Conservation (phyloP, 1,284 basidiomycete genomes). For the Pyrrhoderma lamaoense region DNA sequence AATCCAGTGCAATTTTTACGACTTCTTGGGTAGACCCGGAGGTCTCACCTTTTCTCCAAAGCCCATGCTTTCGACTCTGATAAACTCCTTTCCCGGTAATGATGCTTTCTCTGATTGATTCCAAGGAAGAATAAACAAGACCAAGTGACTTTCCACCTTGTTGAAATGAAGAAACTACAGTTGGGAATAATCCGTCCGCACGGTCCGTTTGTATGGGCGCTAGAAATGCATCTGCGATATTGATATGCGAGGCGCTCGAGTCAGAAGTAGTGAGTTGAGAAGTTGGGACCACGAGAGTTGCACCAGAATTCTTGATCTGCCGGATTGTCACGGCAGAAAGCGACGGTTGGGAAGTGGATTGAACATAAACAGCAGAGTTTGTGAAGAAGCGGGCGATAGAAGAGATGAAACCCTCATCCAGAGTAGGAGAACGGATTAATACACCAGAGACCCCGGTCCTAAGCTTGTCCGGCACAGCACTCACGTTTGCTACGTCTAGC, state of each 20-base stretch:
- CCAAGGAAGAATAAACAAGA: constrained; percentile 92
- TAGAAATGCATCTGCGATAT: constrained; percentile 82
- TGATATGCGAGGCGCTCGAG: constrained; percentile 53
- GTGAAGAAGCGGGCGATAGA: constrained; percentile 71
- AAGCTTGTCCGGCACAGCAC: constrained; percentile 66
- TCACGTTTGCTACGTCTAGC: constrained; percentile 64
- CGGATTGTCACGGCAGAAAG: constrained; percentile 50
- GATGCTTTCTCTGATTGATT: constrained; percentile 86
- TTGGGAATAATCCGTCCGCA: constrained; percentile 88
- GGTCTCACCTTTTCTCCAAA: constrained; percentile 97
- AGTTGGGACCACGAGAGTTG: constrained; percentile 68
- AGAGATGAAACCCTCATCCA: constrained; percentile 63
- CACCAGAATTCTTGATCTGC: constrained; percentile 50
- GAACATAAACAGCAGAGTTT: constrained; percentile 55
- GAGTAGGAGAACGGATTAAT: constrained; percentile 60
- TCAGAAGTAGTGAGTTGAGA: constrained; percentile 57
- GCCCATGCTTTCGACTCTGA: constrained; percentile 91
- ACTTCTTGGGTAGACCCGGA: constrained; percentile 92
- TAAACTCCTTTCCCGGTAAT: constrained; percentile 89
- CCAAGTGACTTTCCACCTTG: constrained; percentile 77
- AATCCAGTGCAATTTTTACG: constrained; percentile 80
- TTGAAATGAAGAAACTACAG: constrained; percentile 76
- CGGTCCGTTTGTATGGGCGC: constrained; percentile 82
- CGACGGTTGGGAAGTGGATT: constrained; percentile 38
- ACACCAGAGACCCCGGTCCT: constrained; percentile 70